Evolutionary conservation across 768 basidiomycete species (phyloP).

Genomic region (Leucocoprinus birnbaumii): DNA sequence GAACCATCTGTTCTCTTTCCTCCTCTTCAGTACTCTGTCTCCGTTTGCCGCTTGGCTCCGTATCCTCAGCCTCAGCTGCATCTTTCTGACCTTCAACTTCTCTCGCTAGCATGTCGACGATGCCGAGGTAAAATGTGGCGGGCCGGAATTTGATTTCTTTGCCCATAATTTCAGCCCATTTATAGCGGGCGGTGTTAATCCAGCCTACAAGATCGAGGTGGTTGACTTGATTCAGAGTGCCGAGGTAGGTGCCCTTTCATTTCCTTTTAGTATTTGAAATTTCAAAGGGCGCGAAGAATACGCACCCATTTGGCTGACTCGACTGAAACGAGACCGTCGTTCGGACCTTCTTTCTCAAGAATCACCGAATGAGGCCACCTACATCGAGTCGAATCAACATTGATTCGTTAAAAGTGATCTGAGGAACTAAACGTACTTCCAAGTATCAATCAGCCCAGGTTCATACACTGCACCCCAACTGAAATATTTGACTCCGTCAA

Average conservation of each 20-base stretch:
- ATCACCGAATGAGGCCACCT: constrained; percentile 80
- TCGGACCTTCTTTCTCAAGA: constrained; percentile 83
- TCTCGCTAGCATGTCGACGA: constrained; percentile 74
- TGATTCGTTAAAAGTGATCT: neutral
- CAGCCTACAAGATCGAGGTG: constrained; percentile 94
- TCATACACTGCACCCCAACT: constrained; percentile 94
- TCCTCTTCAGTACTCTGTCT: neutral
- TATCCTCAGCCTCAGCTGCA: neutral
- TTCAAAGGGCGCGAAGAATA: too few relatives aligned
- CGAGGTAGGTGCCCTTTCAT: constrained; percentile 94
- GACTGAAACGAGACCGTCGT: constrained; percentile 92
- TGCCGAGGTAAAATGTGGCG: constrained; percentile 85
- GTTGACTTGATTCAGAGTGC: constrained; percentile 88
- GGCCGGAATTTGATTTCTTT: constrained; percentile 90
- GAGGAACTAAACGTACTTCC: constrained; percentile 47
- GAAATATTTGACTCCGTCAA: constrained; percentile 79
- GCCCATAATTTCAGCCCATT: constrained; percentile 86
- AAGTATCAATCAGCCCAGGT: constrained; percentile 89
- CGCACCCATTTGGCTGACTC: constrained; percentile 81
- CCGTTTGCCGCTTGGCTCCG: neutral
- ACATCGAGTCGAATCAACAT: constrained; percentile 14
- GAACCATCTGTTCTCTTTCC: constrained; percentile 21
- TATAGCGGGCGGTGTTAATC: constrained; percentile 87
- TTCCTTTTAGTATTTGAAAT: too few relatives aligned
- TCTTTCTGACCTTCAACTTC: constrained; percentile 60